Evolutionary conservation across 2,329 filamentous ascomycete genomes (phyloP), one percentile per base, ranked within the genome.

Genomic region (Pseudogymnoascus sp.): DNA sequence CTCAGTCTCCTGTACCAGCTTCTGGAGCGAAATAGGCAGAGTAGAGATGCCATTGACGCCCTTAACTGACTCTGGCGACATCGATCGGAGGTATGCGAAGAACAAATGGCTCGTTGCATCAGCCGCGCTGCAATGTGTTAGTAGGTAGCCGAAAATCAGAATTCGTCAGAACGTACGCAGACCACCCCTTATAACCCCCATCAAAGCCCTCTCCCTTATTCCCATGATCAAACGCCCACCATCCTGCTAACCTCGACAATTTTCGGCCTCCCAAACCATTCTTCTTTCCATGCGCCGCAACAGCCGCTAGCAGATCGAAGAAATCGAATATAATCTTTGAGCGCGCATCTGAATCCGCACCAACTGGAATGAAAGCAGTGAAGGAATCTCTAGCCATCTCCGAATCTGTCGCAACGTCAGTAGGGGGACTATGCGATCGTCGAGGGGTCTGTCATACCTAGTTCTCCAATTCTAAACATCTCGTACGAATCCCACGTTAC

Each of bases 401-500:
- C 4, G 95, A 96, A 78, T 98, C 95, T 96, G 73, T 37, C 56
- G 59, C 33, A 11, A 5, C 19, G 64, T 74, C 65, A 74, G 68
- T 50, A 53, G 53, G 60, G 14, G 14, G 35, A 60, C 31, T 22
- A 4, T 31, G 59, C 67, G 41, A 68, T 53, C 40, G 10, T 6
- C 35, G 4, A 50, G 19, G 22, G 26, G 53, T 53, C 62, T 70
- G 63, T 69, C 77, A 68, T 83, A 96, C 92, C 92, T 80, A 89
- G 85, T 78, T 99, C 95, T 73, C 95, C 95, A 68, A 96, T 88
- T 72, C 90, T 92, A 81, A 99, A 99, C 22, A 96, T 83, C 74
- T 98, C 93, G 73, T 99, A 99, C 43, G 91, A 91, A 72, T 97
- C 92, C 95, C 95, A 98, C 64, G 91, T 92, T 37, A 99, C 93